Percentiles rank a stretch among this genome's conserved stretches.
phyloP scores from a whole-genome alignment of 1,284 basidiomycete genomes.

The Prillingera fragicola region DNA sequence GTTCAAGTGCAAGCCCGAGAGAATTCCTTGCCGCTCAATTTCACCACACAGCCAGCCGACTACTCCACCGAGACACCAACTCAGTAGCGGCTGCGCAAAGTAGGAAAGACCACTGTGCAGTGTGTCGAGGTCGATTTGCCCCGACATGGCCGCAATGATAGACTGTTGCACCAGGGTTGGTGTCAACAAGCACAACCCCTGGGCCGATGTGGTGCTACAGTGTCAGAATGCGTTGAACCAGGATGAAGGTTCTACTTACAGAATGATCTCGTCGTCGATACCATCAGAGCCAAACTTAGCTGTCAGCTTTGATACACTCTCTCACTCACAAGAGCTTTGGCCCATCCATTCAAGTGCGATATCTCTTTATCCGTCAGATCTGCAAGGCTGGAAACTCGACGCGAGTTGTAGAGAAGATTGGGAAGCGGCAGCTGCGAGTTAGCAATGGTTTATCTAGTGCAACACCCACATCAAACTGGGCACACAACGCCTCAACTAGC shows the following conservation, averaged over 20 bases:
- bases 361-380: conserved; percentile 39
- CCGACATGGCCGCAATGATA: conserved; percentile 47
- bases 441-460: background rate
- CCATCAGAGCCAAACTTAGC: conserved; percentile 45
- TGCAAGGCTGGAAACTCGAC: conserved; percentile 33
- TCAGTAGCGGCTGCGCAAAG: conserved; percentile 53
- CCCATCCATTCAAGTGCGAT: conserved; percentile 41
- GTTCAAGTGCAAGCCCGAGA: conserved; percentile 41
- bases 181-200: conserved; percentile 47
- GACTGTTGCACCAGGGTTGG: conserved; percentile 52
- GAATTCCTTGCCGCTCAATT: conserved; percentile 37
- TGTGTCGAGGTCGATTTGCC: conserved; percentile 51
- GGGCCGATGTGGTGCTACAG: conserved; percentile 49
- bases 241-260: conserved; percentile 16
- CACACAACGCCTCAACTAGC: conserved; percentile 36
- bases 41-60: conserved; percentile 47
- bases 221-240: conserved; percentile 13
- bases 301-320: conserved; percentile 1
- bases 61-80: conserved; percentile 52
- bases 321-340: conserved; percentile 41
- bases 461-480: conserved; percentile 33
- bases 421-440: conserved; percentile 26
- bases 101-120: conserved; percentile 52
- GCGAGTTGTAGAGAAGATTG: conserved; percentile 26
- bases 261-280: conserved; percentile 46